phyloP scores from a whole-genome alignment of 2,329 filamentous ascomycete species.

The Annulohypoxylon truncatum region DNA sequence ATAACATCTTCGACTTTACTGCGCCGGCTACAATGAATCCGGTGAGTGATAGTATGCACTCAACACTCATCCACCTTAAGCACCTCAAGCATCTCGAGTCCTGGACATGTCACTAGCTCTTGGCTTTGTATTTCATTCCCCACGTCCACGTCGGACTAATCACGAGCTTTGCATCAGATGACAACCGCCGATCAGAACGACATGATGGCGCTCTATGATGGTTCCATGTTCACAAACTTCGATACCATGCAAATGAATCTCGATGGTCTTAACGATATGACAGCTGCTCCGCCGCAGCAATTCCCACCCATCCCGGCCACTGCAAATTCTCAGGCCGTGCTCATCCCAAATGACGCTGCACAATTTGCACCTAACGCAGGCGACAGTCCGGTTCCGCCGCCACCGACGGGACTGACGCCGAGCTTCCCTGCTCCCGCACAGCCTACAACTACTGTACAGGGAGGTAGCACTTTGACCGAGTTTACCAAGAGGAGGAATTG shows the following conservation, averaged over 20 bases:
- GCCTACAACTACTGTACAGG: constrained; percentile 47
- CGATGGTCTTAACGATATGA: constrained; percentile 46
- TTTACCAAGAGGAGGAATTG: constrained; percentile 76
- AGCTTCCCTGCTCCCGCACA: constrained; percentile 48
- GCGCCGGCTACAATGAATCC: constrained; percentile 46
- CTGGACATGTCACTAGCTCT: constrained; percentile 10
- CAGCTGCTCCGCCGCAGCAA: constrained; percentile 38
- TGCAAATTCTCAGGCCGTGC: constrained; percentile 39
- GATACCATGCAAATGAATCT: constrained; percentile 47
- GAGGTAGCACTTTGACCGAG: constrained; percentile 63
- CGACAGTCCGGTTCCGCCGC: constrained; percentile 40
- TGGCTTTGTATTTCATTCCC: not conserved
- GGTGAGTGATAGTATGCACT: constrained; percentile 41
- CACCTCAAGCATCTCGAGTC: not conserved
- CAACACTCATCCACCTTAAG: not conserved
- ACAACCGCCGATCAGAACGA: constrained; percentile 45
- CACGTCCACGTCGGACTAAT: constrained; percentile 23
- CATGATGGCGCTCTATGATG: constrained; percentile 49
- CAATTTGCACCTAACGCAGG: constrained; percentile 40
- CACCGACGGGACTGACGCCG: constrained; percentile 46
- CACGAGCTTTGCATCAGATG: constrained; percentile 40
- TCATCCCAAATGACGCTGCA: constrained; percentile 39
- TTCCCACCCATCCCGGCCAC: constrained; percentile 36
- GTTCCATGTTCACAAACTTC: constrained; percentile 43
- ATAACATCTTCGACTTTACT: constrained; percentile 54